Base-by-base conservation (phyloP, 306 rosid genomes). In the Cucumis cinereus region DNA sequence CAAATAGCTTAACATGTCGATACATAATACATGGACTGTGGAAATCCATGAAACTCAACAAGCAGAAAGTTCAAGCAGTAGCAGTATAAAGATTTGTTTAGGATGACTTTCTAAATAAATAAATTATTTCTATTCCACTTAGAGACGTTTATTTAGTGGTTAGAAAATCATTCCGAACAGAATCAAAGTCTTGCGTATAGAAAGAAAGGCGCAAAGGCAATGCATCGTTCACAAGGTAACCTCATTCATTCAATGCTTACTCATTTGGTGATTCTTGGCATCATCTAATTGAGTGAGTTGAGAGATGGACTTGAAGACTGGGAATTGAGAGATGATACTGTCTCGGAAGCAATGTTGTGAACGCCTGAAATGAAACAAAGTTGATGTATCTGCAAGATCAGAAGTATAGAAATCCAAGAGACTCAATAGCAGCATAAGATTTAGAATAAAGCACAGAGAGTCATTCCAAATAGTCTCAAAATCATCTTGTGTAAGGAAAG, bases 1-100 rank as follows among this genome's bases (percentile, higher is more conserved):
- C 97, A 36, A 93, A 90, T 77, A 80, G 84, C 83, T 79, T 86
- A 67, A 91, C 98, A 26, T 86, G 87, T 35, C 87, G 79, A 82
- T 78, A 85, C n/a, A 86, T 90, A 79, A 86, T 93, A 77, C 82
- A 64, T 50, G 89, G 93, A 79, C 75, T 93, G 76, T 86, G 88
- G 89, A 89, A 83, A 80, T 73, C 83, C 70, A 38, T 66, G 77
- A 81, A 53, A 56, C 17, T 78, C 41, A 17, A 19, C 13, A 54
- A 73, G 40, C 50, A 54, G 38, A 45, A 57, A 69, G 35, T 69
- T 68, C 74, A 68, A 2, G 38, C 74, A 66, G 53, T 66, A 45
- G 16, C 6, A 13, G 52, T 45, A 45, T 45, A 13, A 45, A 9
- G 16, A 45, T 2, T 5, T 45, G 47, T 9, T 41, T 41, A 41